Percentiles rank a stretch among this genome's conserved stretches.
phyloP scores from a whole-genome alignment of 495 filamentous ascomycete genomes.

The Neurospora cerealis region DNA sequence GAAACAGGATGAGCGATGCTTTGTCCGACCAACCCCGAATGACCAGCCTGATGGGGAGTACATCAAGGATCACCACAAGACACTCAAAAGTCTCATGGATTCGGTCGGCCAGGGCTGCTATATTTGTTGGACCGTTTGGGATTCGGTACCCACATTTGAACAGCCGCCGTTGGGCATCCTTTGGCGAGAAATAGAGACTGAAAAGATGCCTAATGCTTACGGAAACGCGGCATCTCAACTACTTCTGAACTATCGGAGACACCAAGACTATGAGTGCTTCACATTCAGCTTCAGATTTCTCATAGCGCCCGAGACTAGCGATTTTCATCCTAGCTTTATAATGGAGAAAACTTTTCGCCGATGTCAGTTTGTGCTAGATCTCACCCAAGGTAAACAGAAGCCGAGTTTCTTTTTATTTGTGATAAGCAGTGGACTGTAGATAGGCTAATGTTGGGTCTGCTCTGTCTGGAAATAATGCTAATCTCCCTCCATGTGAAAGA shows the following conservation, averaged over 20 bases:
- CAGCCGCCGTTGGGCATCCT: no score
- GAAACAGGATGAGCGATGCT: neutral
- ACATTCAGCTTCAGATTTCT: neutral
- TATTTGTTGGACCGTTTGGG: neutral
- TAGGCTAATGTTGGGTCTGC: neutral
- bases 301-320: neutral
- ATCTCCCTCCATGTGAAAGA: neutral
- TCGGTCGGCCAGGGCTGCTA: neutral
- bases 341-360: fast-evolving
- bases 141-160: no score
- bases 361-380: neutral
- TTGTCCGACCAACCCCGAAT: neutral
- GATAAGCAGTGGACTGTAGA: neutral
- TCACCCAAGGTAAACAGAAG: neutral
- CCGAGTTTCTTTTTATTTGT: neutral
- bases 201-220: neutral
- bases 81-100: neutral
- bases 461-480: neutral
- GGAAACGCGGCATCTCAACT: neutral
- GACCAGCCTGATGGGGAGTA: neutral
- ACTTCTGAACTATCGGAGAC: neutral
- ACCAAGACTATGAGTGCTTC: neutral
- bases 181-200: neutral
- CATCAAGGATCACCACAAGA: neutral
- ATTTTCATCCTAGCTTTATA: fast-evolving